A percentile compares a stretch with the other conserved stretches of the same genome.
Conservation (phyloP, 495 filamentous ascomycete species). For the Podospora pseudopauciseta region DNA sequence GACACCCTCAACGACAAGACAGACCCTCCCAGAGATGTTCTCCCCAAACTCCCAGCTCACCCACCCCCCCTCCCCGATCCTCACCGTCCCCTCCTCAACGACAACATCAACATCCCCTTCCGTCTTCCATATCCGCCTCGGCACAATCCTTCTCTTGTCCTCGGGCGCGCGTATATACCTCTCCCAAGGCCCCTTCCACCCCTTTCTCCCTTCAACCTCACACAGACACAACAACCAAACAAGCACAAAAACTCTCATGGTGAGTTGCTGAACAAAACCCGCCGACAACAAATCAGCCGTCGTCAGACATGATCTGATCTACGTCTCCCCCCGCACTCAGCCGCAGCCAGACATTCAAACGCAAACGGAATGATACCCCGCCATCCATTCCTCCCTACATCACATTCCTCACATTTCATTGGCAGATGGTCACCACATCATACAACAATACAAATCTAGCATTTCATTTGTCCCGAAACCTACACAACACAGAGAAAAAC, state of each 20-base stretch:
- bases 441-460: not conserved
- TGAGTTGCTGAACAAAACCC: no score
- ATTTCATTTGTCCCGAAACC: not conserved
- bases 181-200: constrained; percentile 34
- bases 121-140: constrained; percentile 22
- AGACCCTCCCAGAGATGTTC: constrained; percentile 37
- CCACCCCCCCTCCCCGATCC: constrained; percentile 30
- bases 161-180: constrained; percentile 33
- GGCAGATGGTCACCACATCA: not conserved
- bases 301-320: not conserved
- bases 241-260: not conserved
- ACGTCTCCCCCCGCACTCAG: not conserved
- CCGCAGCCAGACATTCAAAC: not conserved
- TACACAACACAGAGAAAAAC: not conserved
- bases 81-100: constrained; percentile 11
- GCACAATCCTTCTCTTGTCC: constrained; percentile 32
- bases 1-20: constrained; percentile 27
- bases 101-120: constrained; percentile 24
- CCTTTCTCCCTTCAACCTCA: not conserved
- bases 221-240: not conserved
- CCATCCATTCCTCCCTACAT: not conserved
- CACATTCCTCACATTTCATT: not conserved
- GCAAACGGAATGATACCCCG: constrained; percentile 3
- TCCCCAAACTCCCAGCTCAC: constrained; percentile 40
- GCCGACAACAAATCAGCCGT: not conserved